These are phyloP conservation scores for Eutrema japonicum DNA, from an alignment of 345 rosid genomes.

Conservation along the genomic window DNA sequence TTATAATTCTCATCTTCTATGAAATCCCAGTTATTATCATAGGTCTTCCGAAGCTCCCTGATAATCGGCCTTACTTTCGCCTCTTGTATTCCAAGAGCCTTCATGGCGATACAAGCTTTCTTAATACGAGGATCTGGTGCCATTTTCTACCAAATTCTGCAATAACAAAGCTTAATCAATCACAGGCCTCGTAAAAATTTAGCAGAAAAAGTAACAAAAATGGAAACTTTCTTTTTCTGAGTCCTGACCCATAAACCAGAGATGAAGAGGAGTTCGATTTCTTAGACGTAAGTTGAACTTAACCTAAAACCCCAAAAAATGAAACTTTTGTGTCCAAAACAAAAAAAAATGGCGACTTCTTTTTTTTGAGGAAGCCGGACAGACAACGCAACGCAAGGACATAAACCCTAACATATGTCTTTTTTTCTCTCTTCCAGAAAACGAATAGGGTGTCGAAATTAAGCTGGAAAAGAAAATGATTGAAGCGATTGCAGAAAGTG, in stretches of 20 bases:
- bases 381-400: background rate
- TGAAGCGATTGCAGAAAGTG: background rate
- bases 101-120: conserved; percentile 70
- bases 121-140: conserved; percentile 56
- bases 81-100: conserved; percentile 55
- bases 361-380: background rate
- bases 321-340: too few relatives aligned
- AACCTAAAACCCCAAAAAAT: too few relatives aligned
- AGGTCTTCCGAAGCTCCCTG: conserved; percentile 57
- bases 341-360: background rate
- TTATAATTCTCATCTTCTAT: conserved; percentile 64
- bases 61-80: conserved; percentile 61
- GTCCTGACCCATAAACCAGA: background rate
- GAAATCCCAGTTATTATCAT: conserved; percentile 71
- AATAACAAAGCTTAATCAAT: conserved; percentile 5
- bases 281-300: background rate
- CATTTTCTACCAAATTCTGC: conserved; percentile 42
- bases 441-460: background rate
- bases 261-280: background rate
- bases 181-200: background rate
- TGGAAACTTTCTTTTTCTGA: background rate
- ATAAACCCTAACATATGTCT: background rate
- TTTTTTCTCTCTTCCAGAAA: background rate
- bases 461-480: background rate
- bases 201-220: background rate